These are phyloP conservation scores for Cryptosporidium felis DNA, from an alignment of 169 alveolate genomes.

Conservation along the genomic window DNA sequence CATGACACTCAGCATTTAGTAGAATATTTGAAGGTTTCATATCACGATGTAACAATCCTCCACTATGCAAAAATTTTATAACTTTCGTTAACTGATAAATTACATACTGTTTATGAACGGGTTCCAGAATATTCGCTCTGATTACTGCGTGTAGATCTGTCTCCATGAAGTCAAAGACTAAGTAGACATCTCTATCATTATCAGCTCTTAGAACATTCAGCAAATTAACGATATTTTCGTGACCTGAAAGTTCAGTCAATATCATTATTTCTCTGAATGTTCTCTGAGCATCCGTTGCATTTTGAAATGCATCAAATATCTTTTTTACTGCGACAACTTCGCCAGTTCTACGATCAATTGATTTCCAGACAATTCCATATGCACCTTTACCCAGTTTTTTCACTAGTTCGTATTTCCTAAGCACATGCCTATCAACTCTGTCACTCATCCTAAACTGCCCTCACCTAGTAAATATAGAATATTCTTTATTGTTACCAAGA, in stretches of 20 bases:
- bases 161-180: slow-evolving; percentile 97
- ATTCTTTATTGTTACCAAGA: too few species aligned
- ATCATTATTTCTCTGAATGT: slow-evolving; percentile 98
- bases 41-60: slow-evolving; percentile 97
- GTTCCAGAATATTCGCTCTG: slow-evolving; percentile 95
- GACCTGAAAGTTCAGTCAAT: slow-evolving; percentile 91
- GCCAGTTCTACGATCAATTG: slow-evolving; percentile 91
- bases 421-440: slow-evolving; percentile 90
- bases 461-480: too few species aligned
- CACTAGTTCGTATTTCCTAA: slow-evolving; percentile 87
- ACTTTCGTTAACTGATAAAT: slow-evolving; percentile 91
- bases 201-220: slow-evolving; percentile 95
- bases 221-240: slow-evolving; percentile 93
- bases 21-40: slow-evolving; percentile 97
- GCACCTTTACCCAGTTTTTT: slow-evolving; percentile 96
- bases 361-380: slow-evolving; percentile 99
- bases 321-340: slow-evolving; percentile 98
- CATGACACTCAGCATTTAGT: slow-evolving; percentile 95
- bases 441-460: slow-evolving; percentile 76
- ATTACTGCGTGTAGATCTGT: slow-evolving; percentile 99
- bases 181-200: slow-evolving; percentile 96
- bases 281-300: slow-evolving; percentile 99
- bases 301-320: slow-evolving; percentile 98
- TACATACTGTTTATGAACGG: slow-evolving; percentile 92
- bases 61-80: slow-evolving; percentile 92